Percentiles rank a stretch among this genome's conserved stretches.
phyloP scores from a whole-genome alignment of 139 green algal genomes.

The Closterium sp. region DNA sequence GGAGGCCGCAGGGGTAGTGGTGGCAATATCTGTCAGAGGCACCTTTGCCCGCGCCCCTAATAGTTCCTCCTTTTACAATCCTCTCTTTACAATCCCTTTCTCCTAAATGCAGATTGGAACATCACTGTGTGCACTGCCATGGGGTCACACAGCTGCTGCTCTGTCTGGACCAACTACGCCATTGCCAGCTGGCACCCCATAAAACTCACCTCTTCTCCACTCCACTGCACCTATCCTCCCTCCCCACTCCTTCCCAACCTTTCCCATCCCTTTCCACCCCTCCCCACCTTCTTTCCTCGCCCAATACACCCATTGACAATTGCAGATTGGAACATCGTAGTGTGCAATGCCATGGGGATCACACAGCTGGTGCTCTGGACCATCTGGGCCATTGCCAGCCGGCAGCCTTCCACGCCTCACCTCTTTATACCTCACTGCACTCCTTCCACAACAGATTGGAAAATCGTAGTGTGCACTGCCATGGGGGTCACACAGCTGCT shows the following conservation, averaged over 20 bases:
- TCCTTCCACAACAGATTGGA: conserved; percentile 49
- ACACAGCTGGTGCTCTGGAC: conserved; percentile 42
- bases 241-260: not conserved
- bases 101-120: conserved; percentile 58
- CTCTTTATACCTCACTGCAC: not conserved
- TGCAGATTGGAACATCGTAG: conserved; percentile 68
- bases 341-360: conserved; percentile 68
- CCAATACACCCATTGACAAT: not conserved
- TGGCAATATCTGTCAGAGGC: not conserved
- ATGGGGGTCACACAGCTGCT: conserved; percentile 57
- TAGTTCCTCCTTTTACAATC: too few species aligned
- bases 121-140: conserved; percentile 69
- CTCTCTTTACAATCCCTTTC: not conserved
- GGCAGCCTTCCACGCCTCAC: not conserved
- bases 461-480: conserved; percentile 73
- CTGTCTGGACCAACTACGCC: conserved; percentile 30
- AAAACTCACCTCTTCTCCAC: conserved; percentile 2
- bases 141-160: conserved; percentile 53
- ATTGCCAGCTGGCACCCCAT: too few species aligned
- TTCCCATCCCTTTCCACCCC: too few species aligned
- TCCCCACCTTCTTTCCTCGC: not conserved
- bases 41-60: too few species aligned
- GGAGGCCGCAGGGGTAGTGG: conserved; percentile 26
- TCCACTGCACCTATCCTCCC: not conserved
- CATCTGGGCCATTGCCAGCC: conserved; percentile 6